These are phyloP conservation scores for Nectriaceae sp. DNA, from an alignment of 2,329 filamentous ascomycete species.

Conservation along the genomic window DNA sequence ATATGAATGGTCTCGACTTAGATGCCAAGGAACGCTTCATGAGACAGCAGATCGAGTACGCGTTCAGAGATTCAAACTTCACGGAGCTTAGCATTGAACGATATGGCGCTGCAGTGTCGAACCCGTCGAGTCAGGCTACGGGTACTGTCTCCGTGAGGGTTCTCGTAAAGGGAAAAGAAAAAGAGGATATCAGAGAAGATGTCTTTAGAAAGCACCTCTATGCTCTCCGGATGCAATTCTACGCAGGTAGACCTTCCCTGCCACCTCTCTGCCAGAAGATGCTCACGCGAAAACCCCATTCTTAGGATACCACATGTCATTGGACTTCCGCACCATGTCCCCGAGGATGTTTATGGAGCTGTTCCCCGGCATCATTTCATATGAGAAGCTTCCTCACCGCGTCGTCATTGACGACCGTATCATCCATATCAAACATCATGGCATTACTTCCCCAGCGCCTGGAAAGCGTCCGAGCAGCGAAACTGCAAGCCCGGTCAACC, in stretches of 20 bases:
- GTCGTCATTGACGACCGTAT: slow-evolving; percentile 1
- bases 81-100: slow-evolving; percentile 9
- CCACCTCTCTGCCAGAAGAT: neutral
- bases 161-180: slow-evolving; percentile 46
- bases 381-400: slow-evolving; percentile 5
- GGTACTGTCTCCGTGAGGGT: slow-evolving; percentile 51
- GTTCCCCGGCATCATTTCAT: slow-evolving; percentile 3
- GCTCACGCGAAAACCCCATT: neutral
- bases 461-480: slow-evolving; percentile 4
- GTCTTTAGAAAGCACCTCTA: slow-evolving; percentile 7
- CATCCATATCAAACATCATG: slow-evolving; percentile 7
- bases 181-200: slow-evolving; percentile 25
- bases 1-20: slow-evolving; percentile 45
- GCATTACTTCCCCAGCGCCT: neutral
- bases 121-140: slow-evolving; percentile 44
- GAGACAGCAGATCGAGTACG: slow-evolving; percentile 34
- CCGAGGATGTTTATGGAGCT: slow-evolving; percentile 13
- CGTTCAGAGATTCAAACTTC: slow-evolving; percentile 43
- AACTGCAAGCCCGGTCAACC: neutral
- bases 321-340: slow-evolving; percentile 9
- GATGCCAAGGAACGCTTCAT: slow-evolving; percentile 23
- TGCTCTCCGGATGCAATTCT: slow-evolving; percentile 11
- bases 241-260: slow-evolving; percentile 1
- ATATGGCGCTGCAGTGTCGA: slow-evolving; percentile 31
- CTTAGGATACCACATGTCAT: slow-evolving; percentile 11